Conservation (phyloP, 1,284 basidiomycete genomes). For the Pseudozyma hubeiensis region DNA sequence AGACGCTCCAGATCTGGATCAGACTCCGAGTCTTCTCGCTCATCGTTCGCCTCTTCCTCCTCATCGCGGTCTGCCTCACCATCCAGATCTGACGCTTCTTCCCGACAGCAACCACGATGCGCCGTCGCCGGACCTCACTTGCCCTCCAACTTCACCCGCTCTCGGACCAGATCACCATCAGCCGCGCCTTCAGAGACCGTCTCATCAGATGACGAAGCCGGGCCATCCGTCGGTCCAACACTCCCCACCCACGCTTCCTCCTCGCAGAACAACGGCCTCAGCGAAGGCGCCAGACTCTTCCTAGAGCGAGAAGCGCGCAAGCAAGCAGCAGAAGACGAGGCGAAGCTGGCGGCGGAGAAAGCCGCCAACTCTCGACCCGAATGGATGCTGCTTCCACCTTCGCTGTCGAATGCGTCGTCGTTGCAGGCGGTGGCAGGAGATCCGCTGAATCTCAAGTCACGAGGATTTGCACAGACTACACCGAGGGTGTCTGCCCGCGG, state of each 20-base stretch:
- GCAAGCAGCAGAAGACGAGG: constrained; percentile 29
- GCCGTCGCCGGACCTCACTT: constrained; percentile 33
- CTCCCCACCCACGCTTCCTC: constrained; percentile 9
- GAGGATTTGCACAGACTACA: constrained; percentile 57
- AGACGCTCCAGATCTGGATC: constrained; percentile 17
- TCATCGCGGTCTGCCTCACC: constrained; percentile 10
- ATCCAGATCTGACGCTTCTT: not conserved
- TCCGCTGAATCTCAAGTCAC: constrained; percentile 51
- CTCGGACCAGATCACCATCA: constrained; percentile 17
- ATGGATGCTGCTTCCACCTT: constrained; percentile 56
- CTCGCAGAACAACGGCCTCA: constrained; percentile 9
- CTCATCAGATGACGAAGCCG: constrained; percentile 12
- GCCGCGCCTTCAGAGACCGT: not conserved
- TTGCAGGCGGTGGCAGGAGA: constrained; percentile 34
- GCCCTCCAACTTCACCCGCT: constrained; percentile 23
- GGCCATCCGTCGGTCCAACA: constrained; percentile 25
- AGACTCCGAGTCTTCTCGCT: constrained; percentile 12
- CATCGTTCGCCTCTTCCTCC: constrained; percentile 13
- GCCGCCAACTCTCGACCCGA: constrained; percentile 45
- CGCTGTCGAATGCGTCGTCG: constrained; percentile 33
- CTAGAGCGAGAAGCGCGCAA: constrained; percentile 46
- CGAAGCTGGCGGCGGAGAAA: constrained; percentile 23
- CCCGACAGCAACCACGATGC: not conserved
- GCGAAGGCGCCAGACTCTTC: constrained; percentile 26
- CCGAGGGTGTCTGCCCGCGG: constrained; percentile 43